Conservation (phyloP, 106 monocot species). For the Iris macrosiphon region DNA sequence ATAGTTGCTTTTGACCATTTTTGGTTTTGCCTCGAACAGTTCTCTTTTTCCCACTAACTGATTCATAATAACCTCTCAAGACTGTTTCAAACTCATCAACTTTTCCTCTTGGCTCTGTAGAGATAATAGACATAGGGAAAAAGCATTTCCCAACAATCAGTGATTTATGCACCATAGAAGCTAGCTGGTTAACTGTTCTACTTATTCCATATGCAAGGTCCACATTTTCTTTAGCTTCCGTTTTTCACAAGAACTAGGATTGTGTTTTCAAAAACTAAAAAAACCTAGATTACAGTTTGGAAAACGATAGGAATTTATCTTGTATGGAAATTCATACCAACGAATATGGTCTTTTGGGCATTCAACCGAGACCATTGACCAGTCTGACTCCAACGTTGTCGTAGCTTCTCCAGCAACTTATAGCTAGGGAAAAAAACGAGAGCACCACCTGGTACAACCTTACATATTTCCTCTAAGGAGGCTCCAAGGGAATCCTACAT, state of each 20-base stretch:
- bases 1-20: slow-evolving; percentile 30
- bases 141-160: too few relatives aligned
- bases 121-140: slow-evolving; percentile 9
- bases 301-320: too few relatives aligned
- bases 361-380: slow-evolving; percentile 88
- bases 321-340: slow-evolving; percentile 42
- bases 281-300: too few relatives aligned
- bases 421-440: slow-evolving; percentile 98
- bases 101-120: slow-evolving; percentile 82
- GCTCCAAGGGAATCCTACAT: slow-evolving; percentile 85
- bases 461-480: slow-evolving; percentile 87
- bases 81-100: slow-evolving; percentile 70
- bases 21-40: slow-evolving; percentile 21
- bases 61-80: slow-evolving; percentile 75
- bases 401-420: slow-evolving; percentile 86
- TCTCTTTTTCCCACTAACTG: slow-evolving; percentile 37
- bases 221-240: too few relatives aligned
- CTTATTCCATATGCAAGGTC: background rate
- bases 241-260: too few relatives aligned
- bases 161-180: too few relatives aligned
- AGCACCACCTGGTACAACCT: slow-evolving; percentile 80
- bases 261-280: too few relatives aligned
- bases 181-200: too few relatives aligned
- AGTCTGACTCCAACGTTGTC: slow-evolving; percentile 77
- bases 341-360: slow-evolving; percentile 64